phyloP scores from a whole-genome alignment of 2,329 filamentous ascomycete species.

The Arachnopeziza araneosa region DNA sequence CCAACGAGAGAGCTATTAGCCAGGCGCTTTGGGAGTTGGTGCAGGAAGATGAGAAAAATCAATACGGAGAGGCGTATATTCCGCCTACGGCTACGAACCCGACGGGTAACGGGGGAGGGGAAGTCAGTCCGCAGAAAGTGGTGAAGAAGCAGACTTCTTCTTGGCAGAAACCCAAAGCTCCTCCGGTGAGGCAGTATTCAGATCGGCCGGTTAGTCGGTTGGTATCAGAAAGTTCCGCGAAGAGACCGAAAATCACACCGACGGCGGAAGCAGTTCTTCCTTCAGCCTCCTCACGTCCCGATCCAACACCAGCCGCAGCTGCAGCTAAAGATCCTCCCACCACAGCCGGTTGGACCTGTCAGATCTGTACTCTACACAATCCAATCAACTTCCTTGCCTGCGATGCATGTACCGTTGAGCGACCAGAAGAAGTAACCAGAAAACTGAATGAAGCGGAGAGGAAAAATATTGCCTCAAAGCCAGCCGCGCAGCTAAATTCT shows the following conservation, averaged over 20 bases:
- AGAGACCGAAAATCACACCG: slow-evolving; percentile 14
- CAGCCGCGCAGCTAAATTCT: slow-evolving; percentile 13
- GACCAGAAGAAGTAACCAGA: slow-evolving; percentile 30
- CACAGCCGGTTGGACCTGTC: slow-evolving; percentile 50
- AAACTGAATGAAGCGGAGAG: slow-evolving; percentile 16
- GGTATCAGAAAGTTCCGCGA: slow-evolving; percentile 19
- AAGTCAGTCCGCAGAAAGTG: slow-evolving; percentile 9
- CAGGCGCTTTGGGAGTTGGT: slow-evolving; percentile 82
- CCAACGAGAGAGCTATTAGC: slow-evolving; percentile 81
- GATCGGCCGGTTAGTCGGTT: slow-evolving; percentile 24
- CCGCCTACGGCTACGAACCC: slow-evolving; percentile 26
- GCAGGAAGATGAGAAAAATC: slow-evolving; percentile 58
- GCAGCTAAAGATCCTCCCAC: slow-evolving; percentile 4
- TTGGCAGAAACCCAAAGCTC: slow-evolving; percentile 5
- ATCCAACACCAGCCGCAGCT: neutral
- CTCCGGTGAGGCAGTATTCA: slow-evolving; percentile 14
- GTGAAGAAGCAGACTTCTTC: slow-evolving; percentile 5
- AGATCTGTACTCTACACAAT: slow-evolving; percentile 53
- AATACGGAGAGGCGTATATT: slow-evolving; percentile 27
- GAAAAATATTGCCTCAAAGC: slow-evolving; percentile 8
- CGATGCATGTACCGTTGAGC: slow-evolving; percentile 49
- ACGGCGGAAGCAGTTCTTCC: neutral
- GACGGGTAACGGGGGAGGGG: slow-evolving; percentile 29
- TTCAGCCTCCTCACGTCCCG: neutral
- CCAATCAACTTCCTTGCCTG: slow-evolving; percentile 45